A percentile compares a stretch with the other conserved stretches of the same genome.
Conservation (phyloP, 2,329 filamentous ascomycete genomes). For the Pseudogymnoascus sp. region DNA sequence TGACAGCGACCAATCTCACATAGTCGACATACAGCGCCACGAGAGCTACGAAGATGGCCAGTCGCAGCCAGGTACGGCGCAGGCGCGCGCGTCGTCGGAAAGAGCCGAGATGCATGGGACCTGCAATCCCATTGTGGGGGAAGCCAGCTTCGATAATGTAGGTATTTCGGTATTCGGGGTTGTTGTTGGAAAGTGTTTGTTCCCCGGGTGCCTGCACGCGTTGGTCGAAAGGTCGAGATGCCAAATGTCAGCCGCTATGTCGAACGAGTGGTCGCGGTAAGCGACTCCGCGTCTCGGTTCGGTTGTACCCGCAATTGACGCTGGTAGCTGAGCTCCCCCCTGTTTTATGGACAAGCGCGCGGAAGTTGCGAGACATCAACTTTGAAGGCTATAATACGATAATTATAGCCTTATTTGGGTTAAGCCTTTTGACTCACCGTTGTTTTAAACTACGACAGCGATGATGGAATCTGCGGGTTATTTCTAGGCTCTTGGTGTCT, state of each 20-base stretch:
- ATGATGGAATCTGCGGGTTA: not conserved
- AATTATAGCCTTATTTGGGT: not conserved
- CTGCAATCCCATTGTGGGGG: conserved; percentile 5
- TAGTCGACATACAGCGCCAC: conserved; percentile 15
- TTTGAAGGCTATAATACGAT: not conserved
- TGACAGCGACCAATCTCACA: not conserved
- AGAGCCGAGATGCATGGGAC: conserved; percentile 13
- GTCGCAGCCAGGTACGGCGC: conserved; percentile 13
- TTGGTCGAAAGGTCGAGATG: not conserved
- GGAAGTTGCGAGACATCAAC: not conserved
- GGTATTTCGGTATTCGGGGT: not conserved
- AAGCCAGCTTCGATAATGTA: conserved; percentile 6
- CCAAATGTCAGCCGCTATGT: conserved; percentile 2
- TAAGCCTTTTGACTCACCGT: not conserved
- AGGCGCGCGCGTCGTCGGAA: conserved; percentile 13
- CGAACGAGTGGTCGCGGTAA: not conserved
- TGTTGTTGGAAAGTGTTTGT: not conserved
- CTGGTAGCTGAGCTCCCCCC: not conserved
- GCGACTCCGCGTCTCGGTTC: not conserved
- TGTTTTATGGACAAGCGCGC: not conserved
- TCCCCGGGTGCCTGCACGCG: conserved; percentile 2
- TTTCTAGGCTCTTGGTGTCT: not conserved
- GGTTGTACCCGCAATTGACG: not conserved
- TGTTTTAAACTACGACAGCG: not conserved
- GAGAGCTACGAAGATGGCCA: conserved; percentile 11